phyloP scores from a whole-genome alignment of 331 rosid genomes.

The Malus hybrid region DNA sequence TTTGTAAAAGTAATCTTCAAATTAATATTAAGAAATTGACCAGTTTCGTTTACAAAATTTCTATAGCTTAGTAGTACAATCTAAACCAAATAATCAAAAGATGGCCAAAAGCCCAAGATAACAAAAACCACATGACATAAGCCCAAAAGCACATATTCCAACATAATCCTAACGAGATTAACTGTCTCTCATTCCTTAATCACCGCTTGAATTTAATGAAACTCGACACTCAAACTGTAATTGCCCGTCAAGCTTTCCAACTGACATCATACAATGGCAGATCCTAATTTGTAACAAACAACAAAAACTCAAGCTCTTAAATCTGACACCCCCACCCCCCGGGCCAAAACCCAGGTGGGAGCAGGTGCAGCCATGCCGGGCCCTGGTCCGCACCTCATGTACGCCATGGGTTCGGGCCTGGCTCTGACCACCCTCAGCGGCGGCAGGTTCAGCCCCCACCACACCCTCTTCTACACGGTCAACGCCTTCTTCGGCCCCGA shows the following conservation, averaged over 20 bases:
- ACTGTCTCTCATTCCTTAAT: not conserved
- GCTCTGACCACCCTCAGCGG: conserved; percentile 38
- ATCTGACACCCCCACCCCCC: not conserved
- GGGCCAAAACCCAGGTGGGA: not conserved
- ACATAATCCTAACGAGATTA: not conserved
- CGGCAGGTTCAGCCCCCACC: conserved; percentile 80
- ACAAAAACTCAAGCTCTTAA: not conserved
- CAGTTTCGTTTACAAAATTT: no score
- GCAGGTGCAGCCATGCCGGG: conserved; percentile 56
- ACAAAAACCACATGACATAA: no score
- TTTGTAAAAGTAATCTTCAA: no score
- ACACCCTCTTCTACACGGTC: conserved; percentile 53
- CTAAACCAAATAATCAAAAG: no score
- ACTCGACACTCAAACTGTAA: not conserved
- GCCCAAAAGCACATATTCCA: not conserved
- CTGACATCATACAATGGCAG: not conserved
- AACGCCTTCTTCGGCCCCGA: conserved; percentile 95
- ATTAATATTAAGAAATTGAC: no score
- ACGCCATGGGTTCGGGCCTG: conserved; percentile 74
- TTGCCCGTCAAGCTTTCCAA: not conserved
- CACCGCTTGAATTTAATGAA: no score
- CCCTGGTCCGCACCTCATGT: conserved; percentile 84
- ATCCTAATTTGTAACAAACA: not conserved
- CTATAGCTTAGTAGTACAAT: no score
- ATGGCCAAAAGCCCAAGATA: no score